phyloP scores from a whole-genome alignment of 2,329 filamentous ascomycete genomes.

The Talaromyces sp. region DNA sequence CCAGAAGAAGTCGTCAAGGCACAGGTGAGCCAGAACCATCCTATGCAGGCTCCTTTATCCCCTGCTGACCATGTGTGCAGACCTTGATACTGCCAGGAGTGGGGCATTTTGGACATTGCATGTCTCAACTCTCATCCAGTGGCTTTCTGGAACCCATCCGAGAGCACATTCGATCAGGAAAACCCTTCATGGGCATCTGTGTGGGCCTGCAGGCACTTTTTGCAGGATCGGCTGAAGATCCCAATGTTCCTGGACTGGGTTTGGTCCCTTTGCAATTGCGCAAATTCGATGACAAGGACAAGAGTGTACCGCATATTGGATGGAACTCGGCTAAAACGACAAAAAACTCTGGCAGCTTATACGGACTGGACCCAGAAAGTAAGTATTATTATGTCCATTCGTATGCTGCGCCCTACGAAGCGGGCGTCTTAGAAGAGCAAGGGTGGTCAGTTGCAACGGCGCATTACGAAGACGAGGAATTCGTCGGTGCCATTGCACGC shows the following conservation, averaged over 20 bases:
- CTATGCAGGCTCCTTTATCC: neutral
- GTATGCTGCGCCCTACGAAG: constrained; percentile 72
- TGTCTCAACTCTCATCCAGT: constrained; percentile 73
- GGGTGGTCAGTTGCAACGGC: constrained; percentile 93
- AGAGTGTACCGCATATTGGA: constrained; percentile 97
- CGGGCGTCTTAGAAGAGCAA: constrained; percentile 66
- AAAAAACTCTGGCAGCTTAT: constrained; percentile 54
- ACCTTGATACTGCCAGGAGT: constrained; percentile 94
- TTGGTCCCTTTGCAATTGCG: constrained; percentile 65
- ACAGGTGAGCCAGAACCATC: constrained; percentile 55
- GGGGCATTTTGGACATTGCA: constrained; percentile 94
- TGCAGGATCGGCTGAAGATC: constrained; percentile 73
- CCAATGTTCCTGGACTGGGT: constrained; percentile 65
- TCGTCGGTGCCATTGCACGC: constrained; percentile 82
- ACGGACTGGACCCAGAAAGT: constrained; percentile 69
- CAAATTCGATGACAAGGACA: constrained; percentile 69
- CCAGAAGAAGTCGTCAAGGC: constrained; percentile 80
- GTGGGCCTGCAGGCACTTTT: constrained; percentile 91
- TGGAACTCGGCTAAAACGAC: constrained; percentile 80
- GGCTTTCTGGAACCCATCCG: constrained; percentile 79
- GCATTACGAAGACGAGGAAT: constrained; percentile 79
- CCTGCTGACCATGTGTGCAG: constrained; percentile 40
- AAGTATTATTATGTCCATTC: constrained; percentile 99
- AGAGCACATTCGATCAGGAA: constrained; percentile 79
- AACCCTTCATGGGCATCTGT: constrained; percentile 97